A percentile compares a stretch with the other conserved stretches of the same genome.
These are phyloP conservation scores for Lobosporangium transversale DNA, from an alignment of 192 early-diverging fungal species.

Conservation along the genomic window DNA sequence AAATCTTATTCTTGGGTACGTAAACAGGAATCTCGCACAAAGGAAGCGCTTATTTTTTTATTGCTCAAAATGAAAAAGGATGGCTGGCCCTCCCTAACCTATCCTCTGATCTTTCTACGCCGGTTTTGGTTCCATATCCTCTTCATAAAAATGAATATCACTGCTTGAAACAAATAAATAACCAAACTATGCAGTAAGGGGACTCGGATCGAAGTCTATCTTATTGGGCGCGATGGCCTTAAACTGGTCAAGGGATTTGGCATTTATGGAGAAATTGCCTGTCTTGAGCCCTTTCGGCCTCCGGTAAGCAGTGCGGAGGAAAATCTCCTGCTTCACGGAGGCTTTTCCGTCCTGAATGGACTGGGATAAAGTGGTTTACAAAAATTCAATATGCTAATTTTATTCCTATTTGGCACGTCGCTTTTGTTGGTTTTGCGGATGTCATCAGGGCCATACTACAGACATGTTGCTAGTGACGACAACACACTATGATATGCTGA, in stretches of 20 bases:
- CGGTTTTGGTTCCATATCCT: too few relatives aligned
- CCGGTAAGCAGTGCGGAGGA: too few relatives aligned
- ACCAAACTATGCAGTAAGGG: slow-evolving; percentile 69
- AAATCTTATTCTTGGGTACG: slow-evolving; percentile 82
- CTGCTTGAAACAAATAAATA: too few relatives aligned
- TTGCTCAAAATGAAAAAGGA: not conserved
- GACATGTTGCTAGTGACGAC: slow-evolving; percentile 77
- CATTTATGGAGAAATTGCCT: slow-evolving; percentile 76
- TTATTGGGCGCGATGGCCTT: slow-evolving; percentile 50
- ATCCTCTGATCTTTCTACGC: too few relatives aligned
- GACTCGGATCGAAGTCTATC: slow-evolving; percentile 70
- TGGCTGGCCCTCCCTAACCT: too few relatives aligned
- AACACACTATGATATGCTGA: slow-evolving; percentile 71
- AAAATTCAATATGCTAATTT: too few relatives aligned
- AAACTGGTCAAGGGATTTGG: slow-evolving; percentile 65
- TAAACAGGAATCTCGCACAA: not conserved
- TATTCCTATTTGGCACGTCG: too few relatives aligned
- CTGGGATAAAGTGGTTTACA: too few relatives aligned
- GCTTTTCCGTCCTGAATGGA: too few relatives aligned
- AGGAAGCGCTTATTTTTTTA: not conserved
- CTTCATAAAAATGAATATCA: too few relatives aligned
- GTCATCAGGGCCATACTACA: slow-evolving; percentile 65
- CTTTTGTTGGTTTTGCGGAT: too few relatives aligned
- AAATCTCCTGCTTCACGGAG: too few relatives aligned
- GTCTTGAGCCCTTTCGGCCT: slow-evolving; percentile 60